phyloP scores from a whole-genome alignment of 1,139 yeast species.

The Diutina mesorugosa region DNA sequence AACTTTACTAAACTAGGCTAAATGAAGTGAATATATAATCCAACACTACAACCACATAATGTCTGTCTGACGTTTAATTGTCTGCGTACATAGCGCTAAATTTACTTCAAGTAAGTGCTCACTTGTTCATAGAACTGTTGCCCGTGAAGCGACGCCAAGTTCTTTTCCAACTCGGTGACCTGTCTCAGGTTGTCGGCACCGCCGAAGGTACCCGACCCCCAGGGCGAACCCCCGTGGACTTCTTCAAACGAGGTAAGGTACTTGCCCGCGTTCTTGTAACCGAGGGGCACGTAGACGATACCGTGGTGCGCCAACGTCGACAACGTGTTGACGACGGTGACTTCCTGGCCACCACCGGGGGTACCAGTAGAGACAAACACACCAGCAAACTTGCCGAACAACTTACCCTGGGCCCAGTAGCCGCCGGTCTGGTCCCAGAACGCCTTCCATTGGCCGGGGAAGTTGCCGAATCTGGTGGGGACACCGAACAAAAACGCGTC shows the following conservation, averaged over 20 bases:
- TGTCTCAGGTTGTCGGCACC: constrained; percentile 71
- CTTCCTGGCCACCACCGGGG: constrained; percentile 79
- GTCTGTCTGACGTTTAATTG: no score
- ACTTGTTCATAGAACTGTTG: constrained; percentile 27
- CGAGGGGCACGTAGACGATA: constrained; percentile 67
- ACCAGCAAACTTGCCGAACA: constrained; percentile 8
- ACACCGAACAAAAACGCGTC: constrained; percentile 8
- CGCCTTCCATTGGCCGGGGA: constrained; percentile 7
- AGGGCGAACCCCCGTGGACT: constrained; percentile 74
- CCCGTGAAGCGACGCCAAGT: constrained; percentile 55
- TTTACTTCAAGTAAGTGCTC: not conserved
- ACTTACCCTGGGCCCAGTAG: constrained; percentile 7
- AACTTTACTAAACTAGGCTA: not conserved
- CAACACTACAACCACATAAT: no score
- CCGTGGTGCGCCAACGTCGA: constrained; percentile 76
- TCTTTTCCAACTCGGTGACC: constrained; percentile 53
- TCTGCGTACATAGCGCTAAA: not conserved
- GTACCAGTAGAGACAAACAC: constrained; percentile 6
- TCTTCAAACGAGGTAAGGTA: constrained; percentile 48
- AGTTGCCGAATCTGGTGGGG: constrained; percentile 8
- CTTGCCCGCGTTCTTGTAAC: constrained; percentile 53
- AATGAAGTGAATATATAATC: no score
- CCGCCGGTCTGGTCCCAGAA: constrained; percentile 8
- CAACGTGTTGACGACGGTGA: constrained; percentile 50
- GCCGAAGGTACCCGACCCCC: constrained; percentile 84